Evolutionary conservation across 2,329 filamentous ascomycete genomes (phyloP).

Genomic region (Cercospora zeae-maydis): DNA sequence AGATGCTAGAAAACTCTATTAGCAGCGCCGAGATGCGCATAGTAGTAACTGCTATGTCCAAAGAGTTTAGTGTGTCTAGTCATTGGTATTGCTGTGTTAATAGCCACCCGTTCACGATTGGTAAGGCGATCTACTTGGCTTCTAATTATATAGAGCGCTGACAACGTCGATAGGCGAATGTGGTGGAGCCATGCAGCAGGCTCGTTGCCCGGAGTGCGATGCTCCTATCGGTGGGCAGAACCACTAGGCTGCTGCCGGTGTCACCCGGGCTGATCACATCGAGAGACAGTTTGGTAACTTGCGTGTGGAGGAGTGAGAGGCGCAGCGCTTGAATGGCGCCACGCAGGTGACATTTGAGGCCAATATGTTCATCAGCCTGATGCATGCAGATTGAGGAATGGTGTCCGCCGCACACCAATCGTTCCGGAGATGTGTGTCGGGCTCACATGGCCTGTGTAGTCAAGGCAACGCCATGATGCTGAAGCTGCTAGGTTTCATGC

Average conservation of each 20-base stretch:
- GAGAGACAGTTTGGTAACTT: constrained; percentile 38
- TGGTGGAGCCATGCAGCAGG: constrained; percentile 58
- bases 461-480: too few species aligned
- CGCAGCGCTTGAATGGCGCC: too few species aligned
- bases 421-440: too few species aligned
- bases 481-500: too few species aligned
- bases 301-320: too few species aligned
- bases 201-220: constrained; percentile 62
- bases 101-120: constrained; percentile 47
- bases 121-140: background rate
- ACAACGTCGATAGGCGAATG: constrained; percentile 31
- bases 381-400: too few species aligned
- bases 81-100: constrained; percentile 61
- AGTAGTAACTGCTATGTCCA: constrained; percentile 50
- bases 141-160: background rate
- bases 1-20: constrained; percentile 49
- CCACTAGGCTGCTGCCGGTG: constrained; percentile 52
- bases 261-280: constrained; percentile 49
- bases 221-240: constrained; percentile 54
- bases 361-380: too few species aligned
- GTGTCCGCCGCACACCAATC: too few species aligned
- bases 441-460: too few species aligned
- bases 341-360: too few species aligned
- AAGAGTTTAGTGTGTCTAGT: constrained; percentile 45
- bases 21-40: constrained; percentile 50